These are phyloP conservation scores for Eurotiales sp. DNA, from an alignment of 2,329 filamentous ascomycete genomes.

Conservation along the genomic window DNA sequence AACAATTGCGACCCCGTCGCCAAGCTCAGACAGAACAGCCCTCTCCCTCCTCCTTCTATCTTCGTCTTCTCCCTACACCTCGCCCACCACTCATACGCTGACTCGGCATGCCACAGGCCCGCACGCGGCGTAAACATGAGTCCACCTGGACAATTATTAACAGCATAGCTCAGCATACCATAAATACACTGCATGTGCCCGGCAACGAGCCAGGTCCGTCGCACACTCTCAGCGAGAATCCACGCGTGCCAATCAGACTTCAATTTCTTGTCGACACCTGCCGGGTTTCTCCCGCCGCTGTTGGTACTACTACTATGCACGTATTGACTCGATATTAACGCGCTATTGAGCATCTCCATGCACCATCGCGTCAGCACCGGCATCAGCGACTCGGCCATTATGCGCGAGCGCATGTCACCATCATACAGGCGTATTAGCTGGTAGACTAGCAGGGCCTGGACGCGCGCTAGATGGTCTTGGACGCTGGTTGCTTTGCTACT, in stretches of 20 bases:
- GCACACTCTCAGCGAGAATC: conserved; percentile 15
- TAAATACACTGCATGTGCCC: conserved; percentile 15
- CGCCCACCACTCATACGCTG: conserved; percentile 13
- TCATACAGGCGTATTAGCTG: conserved; percentile 10
- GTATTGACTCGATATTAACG: conserved; percentile 13
- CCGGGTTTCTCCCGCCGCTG: background rate
- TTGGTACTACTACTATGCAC: background rate
- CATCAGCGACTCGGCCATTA: conserved; percentile 8
- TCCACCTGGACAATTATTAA: conserved; percentile 10
- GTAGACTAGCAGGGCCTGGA: conserved; percentile 12
- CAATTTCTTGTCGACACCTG: conserved; percentile 5
- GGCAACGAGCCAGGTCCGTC: conserved; percentile 14
- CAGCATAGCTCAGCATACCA: conserved; percentile 1
- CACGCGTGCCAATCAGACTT: conserved; percentile 12
- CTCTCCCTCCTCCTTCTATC: background rate
- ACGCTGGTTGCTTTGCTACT: background rate
- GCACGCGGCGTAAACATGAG: conserved; percentile 14
- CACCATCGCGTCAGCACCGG: conserved; percentile 7
- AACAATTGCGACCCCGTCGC: conserved; percentile 1
- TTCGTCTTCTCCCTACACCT: conserved; percentile 3
- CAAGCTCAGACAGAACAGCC: conserved; percentile 11
- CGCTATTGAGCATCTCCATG: conserved; percentile 12
- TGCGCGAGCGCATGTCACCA: conserved; percentile 1
- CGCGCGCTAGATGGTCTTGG: conserved; percentile 12
- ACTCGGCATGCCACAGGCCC: conserved; percentile 13